Evolutionary conservation across 1,284 basidiomycete species (phyloP).

Genomic region (Anthracocystis panici-leucophaei): DNA sequence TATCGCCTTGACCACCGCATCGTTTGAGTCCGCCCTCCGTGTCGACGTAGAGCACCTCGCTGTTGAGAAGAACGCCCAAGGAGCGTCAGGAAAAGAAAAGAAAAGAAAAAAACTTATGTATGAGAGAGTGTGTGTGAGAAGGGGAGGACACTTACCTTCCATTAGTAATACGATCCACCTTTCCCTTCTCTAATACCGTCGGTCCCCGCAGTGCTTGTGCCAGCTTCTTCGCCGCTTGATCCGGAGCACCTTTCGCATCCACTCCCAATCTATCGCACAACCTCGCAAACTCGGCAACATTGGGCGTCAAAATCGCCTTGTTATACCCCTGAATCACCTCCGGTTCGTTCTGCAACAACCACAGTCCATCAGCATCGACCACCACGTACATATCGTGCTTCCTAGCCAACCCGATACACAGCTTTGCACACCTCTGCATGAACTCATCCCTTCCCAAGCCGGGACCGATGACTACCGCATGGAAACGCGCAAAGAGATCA

Average conservation of each 20-base stretch:
- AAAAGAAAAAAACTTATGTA: neutral
- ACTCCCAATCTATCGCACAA: conserved; percentile 80
- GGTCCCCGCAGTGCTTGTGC: conserved; percentile 84
- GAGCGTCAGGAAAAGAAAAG: conserved; percentile 43
- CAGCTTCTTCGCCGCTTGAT: conserved; percentile 71
- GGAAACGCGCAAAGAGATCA: conserved; percentile 82
- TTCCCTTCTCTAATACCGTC: conserved; percentile 91
- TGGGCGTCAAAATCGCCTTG: conserved; percentile 88
- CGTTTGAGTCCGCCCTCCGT: conserved; percentile 85
- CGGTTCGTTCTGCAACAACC: conserved; percentile 81
- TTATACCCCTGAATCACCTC: conserved; percentile 82
- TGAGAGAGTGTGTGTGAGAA: no score
- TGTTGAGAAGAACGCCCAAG: conserved; percentile 26
- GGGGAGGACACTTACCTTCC: conserved; percentile 19
- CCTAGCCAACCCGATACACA: conserved; percentile 72
- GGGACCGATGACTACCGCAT: conserved; percentile 91
- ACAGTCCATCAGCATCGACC: conserved; percentile 90
- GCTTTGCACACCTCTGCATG: conserved; percentile 80
- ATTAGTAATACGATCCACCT: conserved; percentile 67
- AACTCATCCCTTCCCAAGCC: conserved; percentile 81
- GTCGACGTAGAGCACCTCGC: conserved; percentile 78
- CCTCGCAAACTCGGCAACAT: conserved; percentile 91
- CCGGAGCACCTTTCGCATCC: conserved; percentile 63
- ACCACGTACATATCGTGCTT: conserved; percentile 85
- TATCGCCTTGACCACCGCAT: conserved; percentile 95